Evolutionary conservation across 2,329 filamentous ascomycete species (phyloP).

Genomic region (Epichloe typhina): DNA sequence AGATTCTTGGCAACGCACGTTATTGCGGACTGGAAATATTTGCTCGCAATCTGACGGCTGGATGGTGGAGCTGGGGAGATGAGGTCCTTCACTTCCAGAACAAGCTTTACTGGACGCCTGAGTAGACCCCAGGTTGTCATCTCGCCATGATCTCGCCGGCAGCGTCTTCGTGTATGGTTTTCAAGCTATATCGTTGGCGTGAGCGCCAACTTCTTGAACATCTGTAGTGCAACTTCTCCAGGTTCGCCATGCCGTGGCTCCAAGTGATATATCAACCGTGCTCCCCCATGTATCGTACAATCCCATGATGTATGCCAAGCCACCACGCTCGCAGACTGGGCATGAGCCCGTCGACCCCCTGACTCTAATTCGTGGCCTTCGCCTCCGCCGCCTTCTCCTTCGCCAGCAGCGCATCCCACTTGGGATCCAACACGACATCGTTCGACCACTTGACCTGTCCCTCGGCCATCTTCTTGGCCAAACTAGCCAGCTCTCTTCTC

Average conservation of each 20-base stretch:
- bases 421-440: slow-evolving; percentile 29
- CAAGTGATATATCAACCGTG: slow-evolving; percentile 20
- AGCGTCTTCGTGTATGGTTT: no score
- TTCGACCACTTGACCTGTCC: slow-evolving; percentile 50
- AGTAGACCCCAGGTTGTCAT: neutral
- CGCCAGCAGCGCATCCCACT: slow-evolving; percentile 27
- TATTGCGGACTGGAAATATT: slow-evolving; percentile 62
- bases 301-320: neutral
- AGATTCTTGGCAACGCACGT: slow-evolving; percentile 31
- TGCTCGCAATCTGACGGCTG: slow-evolving; percentile 57
- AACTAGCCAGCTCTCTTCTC: slow-evolving; percentile 39
- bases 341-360: no score
- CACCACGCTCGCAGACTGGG: no score
- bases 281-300: slow-evolving; percentile 16
- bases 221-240: neutral
- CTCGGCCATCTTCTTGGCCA: slow-evolving; percentile 49
- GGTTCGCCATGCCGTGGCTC: neutral
- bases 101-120: slow-evolving; percentile 32
- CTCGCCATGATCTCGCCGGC: neutral
- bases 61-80: slow-evolving; percentile 71
- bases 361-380: slow-evolving; percentile 9
- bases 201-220: neutral
- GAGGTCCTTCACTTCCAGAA: slow-evolving; percentile 59
- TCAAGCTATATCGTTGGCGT: no score
- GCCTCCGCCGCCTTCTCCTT: slow-evolving; percentile 10